A percentile compares a stretch with the other conserved stretches of the same genome.
Evolutionary conservation across 73 alveolate species (phyloP).

Genomic region (Paramecium octaurelia): DNA sequence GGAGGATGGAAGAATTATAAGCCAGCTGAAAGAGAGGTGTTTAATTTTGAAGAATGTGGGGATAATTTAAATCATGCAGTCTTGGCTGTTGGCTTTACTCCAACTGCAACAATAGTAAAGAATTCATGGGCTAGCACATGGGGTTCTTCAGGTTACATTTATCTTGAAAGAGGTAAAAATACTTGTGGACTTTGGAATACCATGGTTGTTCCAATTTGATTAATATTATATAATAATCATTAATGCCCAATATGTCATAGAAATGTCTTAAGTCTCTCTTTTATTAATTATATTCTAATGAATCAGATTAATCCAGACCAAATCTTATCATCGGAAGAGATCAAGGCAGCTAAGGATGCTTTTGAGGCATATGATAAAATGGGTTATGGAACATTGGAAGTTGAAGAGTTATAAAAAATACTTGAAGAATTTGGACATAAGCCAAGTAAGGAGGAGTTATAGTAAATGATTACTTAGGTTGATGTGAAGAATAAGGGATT

Average conservation of each 20-base stretch:
- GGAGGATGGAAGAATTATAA: constrained; percentile 58
- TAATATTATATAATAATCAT: background rate
- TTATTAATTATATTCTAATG: background rate
- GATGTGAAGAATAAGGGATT: constrained; percentile 80
- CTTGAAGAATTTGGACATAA: constrained; percentile 80
- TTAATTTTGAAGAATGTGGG: constrained; percentile 54
- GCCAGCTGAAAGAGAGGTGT: constrained; percentile 36
- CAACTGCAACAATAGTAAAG: constrained; percentile 50
- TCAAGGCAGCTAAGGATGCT: constrained; percentile 22
- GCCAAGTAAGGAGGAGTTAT: constrained; percentile 64
- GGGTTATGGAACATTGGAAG: constrained; percentile 73
- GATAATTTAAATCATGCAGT: constrained; percentile 66
- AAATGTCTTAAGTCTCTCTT: too few relatives aligned
- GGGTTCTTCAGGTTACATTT: constrained; percentile 72
- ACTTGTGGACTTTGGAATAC: constrained; percentile 62
- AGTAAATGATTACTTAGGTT: constrained; percentile 80
- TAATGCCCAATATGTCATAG: background rate
- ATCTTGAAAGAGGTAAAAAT: constrained; percentile 65
- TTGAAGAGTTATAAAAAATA: constrained; percentile 72
- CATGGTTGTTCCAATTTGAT: constrained; percentile 37
- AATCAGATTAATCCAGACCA: constrained; percentile 20
- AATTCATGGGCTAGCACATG: constrained; percentile 74
- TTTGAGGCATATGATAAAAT: constrained; percentile 44
- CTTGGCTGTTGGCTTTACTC: constrained; percentile 53
- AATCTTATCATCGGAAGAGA: background rate